Evolutionary conservation across 441 rosid species (phyloP).

Genomic region (Gossypium davidsonii): DNA sequence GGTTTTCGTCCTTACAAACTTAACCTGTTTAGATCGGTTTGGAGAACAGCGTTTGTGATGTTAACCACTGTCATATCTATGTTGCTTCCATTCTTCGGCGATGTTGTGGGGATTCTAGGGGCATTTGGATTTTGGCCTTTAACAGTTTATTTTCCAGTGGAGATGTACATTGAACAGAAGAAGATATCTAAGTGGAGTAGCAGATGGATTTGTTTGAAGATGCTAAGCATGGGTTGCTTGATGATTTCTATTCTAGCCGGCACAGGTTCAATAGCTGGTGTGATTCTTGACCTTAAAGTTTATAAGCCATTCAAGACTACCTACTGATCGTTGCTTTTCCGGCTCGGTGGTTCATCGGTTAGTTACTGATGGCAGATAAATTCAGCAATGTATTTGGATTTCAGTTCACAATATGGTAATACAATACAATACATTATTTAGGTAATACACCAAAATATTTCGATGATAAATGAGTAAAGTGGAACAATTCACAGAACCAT

Average conservation of each 20-base stretch:
- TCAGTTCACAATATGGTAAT: background rate
- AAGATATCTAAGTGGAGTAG: constrained; percentile 46
- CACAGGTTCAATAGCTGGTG: constrained; percentile 64
- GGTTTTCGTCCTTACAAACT: constrained; percentile 35
- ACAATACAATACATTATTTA: background rate
- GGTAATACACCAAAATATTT: background rate
- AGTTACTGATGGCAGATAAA: background rate
- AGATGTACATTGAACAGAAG: constrained; percentile 64
- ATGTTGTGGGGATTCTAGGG: constrained; percentile 63
- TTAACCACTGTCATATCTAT: constrained; percentile 55
- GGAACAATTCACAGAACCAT: background rate
- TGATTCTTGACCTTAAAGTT: constrained; percentile 47
- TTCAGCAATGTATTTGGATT: constrained; percentile 1
- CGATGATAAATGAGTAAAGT: background rate
- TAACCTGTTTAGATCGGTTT: constrained; percentile 52
- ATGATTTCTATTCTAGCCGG: constrained; percentile 54
- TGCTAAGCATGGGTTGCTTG: constrained; percentile 48
- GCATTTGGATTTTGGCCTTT: constrained; percentile 78
- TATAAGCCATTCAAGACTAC: constrained; percentile 60
- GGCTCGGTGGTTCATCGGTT: too few relatives aligned
- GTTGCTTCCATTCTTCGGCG: constrained; percentile 88
- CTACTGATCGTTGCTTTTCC: constrained; percentile 14
- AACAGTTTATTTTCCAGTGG: constrained; percentile 70
- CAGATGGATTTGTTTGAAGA: constrained; percentile 60
- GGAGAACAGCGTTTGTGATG: constrained; percentile 65